Percentiles rank a stretch among this genome's conserved stretches.
These are phyloP conservation scores for Tanacetum coccineum DNA, from an alignment of 129 eudicot species.

Conservation along the genomic window DNA sequence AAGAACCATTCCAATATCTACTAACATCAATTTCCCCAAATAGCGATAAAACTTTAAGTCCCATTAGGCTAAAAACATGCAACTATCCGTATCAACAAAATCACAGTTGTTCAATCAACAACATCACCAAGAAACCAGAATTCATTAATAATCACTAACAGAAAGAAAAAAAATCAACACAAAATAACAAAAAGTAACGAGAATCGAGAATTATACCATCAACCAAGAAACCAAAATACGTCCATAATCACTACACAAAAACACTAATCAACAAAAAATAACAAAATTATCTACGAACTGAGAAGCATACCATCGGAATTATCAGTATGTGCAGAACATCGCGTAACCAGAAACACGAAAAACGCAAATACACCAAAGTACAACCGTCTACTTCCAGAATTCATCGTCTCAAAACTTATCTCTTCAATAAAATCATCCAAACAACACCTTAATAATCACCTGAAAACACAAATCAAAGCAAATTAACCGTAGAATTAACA, in stretches of 20 bases:
- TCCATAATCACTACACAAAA: too few species aligned
- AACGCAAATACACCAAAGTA: slow-evolving; percentile 35
- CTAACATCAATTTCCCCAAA: neutral
- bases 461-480: slow-evolving; percentile 17
- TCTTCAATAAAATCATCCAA: slow-evolving; percentile 19
- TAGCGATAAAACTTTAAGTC: slow-evolving; percentile 5
- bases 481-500: neutral
- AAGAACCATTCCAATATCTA: neutral
- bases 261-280: neutral
- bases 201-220: too few species aligned
- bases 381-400: slow-evolving; percentile 24
- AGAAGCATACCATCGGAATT: slow-evolving; percentile 45
- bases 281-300: slow-evolving; percentile 8
- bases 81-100: neutral
- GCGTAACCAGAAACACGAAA: slow-evolving; percentile 25
- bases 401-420: slow-evolving; percentile 30
- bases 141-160: too few species aligned
- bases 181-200: too few species aligned
- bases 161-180: too few species aligned
- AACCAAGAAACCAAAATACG: too few species aligned
- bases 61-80: slow-evolving; percentile 5
- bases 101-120: neutral
- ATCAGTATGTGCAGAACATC: slow-evolving; percentile 48
- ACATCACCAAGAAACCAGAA: neutral
- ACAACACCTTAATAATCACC: slow-evolving; percentile 16